Conservation (phyloP, 2,329 filamentous ascomycete genomes). For the Ceratocystis harringtonii region DNA sequence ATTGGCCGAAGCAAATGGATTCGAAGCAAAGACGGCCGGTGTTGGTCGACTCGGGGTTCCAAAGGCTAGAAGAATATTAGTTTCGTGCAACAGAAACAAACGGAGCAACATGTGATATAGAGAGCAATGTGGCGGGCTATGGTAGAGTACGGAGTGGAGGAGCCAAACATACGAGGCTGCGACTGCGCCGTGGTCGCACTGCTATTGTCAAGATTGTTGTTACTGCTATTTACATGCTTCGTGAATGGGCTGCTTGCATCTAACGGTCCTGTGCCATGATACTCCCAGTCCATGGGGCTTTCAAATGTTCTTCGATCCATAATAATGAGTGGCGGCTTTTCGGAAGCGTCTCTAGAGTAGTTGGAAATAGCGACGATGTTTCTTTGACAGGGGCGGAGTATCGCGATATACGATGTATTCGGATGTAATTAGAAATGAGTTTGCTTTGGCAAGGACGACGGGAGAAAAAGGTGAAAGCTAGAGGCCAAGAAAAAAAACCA, state of each 20-base stretch:
- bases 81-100: too few species aligned
- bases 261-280: conserved; percentile 40
- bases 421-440: too few species aligned
- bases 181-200: background rate
- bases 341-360: background rate
- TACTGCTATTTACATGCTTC: conserved; percentile 18
- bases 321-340: background rate
- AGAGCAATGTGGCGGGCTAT: background rate
- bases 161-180: background rate
- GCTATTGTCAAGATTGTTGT: conserved; percentile 18
- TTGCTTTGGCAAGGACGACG: too few species aligned
- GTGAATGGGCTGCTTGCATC: conserved; percentile 49
- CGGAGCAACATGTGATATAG: too few species aligned
- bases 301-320: conserved; percentile 45
- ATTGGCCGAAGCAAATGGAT: conserved; percentile 25
- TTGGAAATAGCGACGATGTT: background rate
- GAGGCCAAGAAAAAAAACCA: too few species aligned
- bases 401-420: too few species aligned
- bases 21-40: conserved; percentile 22
- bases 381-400: too few species aligned
- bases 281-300: conserved; percentile 53
- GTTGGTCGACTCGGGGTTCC: background rate
- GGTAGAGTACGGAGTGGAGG: background rate
- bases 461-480: too few species aligned
- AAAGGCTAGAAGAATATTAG: background rate